Conservation (phyloP, 257 asterid species). For the Ophiorrhiza pumila region DNA sequence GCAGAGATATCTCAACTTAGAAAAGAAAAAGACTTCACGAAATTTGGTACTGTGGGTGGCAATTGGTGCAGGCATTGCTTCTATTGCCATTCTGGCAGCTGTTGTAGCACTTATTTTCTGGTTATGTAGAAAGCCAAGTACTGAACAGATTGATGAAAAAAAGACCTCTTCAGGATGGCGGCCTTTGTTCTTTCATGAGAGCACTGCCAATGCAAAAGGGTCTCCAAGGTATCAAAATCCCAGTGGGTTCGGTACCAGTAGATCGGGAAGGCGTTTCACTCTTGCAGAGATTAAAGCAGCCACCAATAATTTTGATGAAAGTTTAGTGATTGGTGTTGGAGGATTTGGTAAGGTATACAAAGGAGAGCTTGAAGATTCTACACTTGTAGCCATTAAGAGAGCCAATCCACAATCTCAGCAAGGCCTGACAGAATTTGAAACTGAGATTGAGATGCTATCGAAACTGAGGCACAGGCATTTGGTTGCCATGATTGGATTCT, state of each 20-base stretch:
- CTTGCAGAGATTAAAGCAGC: constrained; percentile 64
- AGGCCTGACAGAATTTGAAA: constrained; percentile 75
- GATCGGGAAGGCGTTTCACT: constrained; percentile 71
- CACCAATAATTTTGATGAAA: constrained; percentile 63
- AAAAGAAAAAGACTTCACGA: constrained; percentile 35
- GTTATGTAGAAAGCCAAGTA: constrained; percentile 41
- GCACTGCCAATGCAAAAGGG: constrained; percentile 44
- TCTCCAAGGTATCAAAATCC: constrained; percentile 26
- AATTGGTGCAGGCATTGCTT: constrained; percentile 61
- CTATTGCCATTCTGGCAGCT: constrained; percentile 45
- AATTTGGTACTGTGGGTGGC: constrained; percentile 54
- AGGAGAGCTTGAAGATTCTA: constrained; percentile 62
- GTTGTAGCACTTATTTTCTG: constrained; percentile 27
- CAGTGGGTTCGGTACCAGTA: constrained; percentile 33
- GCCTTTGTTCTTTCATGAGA: constrained; percentile 46
- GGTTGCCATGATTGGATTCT: constrained; percentile 80
- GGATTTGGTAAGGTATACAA: constrained; percentile 85
- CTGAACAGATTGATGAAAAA: constrained; percentile 33
- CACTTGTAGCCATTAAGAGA: constrained; percentile 65
- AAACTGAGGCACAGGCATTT: constrained; percentile 78
- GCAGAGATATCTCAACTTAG: constrained; percentile 37
- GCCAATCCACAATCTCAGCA: constrained; percentile 89
- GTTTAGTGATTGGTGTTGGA: constrained; percentile 76
- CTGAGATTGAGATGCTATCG: constrained; percentile 79
- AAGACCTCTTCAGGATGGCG: constrained; percentile 58